Evolutionary conservation across 1,284 basidiomycete genomes (phyloP).

Genomic region (Boletus sp.): DNA sequence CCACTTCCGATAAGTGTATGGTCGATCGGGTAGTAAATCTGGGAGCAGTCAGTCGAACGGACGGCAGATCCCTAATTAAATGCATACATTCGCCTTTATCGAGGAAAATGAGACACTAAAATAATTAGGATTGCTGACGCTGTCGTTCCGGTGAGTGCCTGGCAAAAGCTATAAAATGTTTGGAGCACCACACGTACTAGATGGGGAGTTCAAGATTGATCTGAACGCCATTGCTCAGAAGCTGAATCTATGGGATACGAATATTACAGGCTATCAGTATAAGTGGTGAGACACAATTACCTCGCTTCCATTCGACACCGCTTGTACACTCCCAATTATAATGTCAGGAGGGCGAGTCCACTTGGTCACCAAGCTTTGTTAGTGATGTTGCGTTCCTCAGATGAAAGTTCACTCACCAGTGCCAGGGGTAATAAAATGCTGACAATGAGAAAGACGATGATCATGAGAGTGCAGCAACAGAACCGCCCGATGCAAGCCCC

Average conservation of each 20-base stretch:
- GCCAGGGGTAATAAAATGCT: slow-evolving; percentile 69
- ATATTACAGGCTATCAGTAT: slow-evolving; percentile 1
- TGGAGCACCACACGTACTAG: slow-evolving; percentile 41
- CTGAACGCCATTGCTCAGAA: slow-evolving; percentile 44
- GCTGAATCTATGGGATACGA: slow-evolving; percentile 36
- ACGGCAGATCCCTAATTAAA: background rate
- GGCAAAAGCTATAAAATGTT: slow-evolving; percentile 2
- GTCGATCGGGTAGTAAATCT: slow-evolving; percentile 75
- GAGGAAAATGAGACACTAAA: slow-evolving; percentile 71
- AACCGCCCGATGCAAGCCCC: slow-evolving; percentile 58
- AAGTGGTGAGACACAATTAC: slow-evolving; percentile 34
- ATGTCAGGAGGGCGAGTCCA: slow-evolving; percentile 79
- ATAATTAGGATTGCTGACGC: slow-evolving; percentile 84
- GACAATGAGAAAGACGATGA: slow-evolving; percentile 58
- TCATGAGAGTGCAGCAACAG: slow-evolving; percentile 68
- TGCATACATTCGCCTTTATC: slow-evolving; percentile 59
- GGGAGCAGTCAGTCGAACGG: slow-evolving; percentile 7
- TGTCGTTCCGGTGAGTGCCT: slow-evolving; percentile 31
- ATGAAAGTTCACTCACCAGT: slow-evolving; percentile 49
- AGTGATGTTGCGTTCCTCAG: slow-evolving; percentile 5
- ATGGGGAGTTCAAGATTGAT: slow-evolving; percentile 69
- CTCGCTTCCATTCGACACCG: slow-evolving; percentile 38
- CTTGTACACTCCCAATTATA: slow-evolving; percentile 52
- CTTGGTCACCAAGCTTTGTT: slow-evolving; percentile 38
- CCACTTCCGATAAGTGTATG: slow-evolving; percentile 66